A percentile compares a stretch with the other conserved stretches of the same genome.
Conservation (phyloP, 768 basidiomycete species). For the Steccherinum ochraceum region DNA sequence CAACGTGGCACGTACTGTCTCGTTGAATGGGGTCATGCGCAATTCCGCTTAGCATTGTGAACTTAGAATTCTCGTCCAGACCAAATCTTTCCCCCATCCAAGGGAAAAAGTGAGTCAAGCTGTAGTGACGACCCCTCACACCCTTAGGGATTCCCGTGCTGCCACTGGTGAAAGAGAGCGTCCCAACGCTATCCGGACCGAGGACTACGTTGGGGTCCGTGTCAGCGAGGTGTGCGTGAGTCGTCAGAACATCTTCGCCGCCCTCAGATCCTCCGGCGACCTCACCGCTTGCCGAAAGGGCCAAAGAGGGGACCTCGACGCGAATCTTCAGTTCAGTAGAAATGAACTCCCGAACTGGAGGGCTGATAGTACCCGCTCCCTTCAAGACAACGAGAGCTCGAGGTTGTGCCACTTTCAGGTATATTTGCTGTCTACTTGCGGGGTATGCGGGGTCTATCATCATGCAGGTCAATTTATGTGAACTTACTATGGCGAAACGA, state of each 20-base stretch:
- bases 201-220: slow-evolving; percentile 77
- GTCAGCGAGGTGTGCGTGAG: slow-evolving; percentile 46
- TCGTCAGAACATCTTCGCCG: slow-evolving; percentile 54
- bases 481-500: neutral
- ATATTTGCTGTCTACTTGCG: slow-evolving; percentile 84
- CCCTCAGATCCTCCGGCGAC: slow-evolving; percentile 56
- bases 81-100: slow-evolving; percentile 95
- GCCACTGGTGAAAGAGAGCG: slow-evolving; percentile 93
- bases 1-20: slow-evolving; percentile 71
- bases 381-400: slow-evolving; percentile 87
- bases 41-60: slow-evolving; percentile 98
- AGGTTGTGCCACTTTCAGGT: slow-evolving; percentile 88
- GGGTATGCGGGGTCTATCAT: slow-evolving; percentile 91
- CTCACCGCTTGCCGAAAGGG: slow-evolving; percentile 56
- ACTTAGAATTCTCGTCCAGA: slow-evolving; percentile 67
- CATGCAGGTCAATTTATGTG: neutral
- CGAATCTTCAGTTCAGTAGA: slow-evolving; percentile 74
- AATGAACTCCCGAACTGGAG: slow-evolving; percentile 81
- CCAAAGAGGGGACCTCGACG: slow-evolving; percentile 85
- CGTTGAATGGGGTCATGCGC: slow-evolving; percentile 99
- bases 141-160: slow-evolving; percentile 98
- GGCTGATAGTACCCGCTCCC: slow-evolving; percentile 77
- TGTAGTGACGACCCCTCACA: slow-evolving; percentile 92
- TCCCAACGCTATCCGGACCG: slow-evolving; percentile 94
- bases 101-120: slow-evolving; percentile 97